Evolutionary conservation across 441 rosid genomes (phyloP).

Genomic region (Omphalea diandra): DNA sequence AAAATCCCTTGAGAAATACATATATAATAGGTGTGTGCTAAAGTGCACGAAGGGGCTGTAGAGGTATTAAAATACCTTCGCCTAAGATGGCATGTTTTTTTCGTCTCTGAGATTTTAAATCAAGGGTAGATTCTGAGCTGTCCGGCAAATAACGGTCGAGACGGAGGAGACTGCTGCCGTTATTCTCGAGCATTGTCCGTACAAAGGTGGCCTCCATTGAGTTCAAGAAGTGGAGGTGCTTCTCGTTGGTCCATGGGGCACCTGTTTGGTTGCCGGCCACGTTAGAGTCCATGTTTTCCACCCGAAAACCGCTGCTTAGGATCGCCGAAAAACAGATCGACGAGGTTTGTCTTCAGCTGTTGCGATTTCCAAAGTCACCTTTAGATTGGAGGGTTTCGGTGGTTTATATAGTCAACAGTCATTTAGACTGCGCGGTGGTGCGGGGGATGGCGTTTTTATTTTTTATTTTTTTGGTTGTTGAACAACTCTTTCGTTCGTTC

Average conservation of each 20-base stretch:
- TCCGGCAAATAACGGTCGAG: conserved; percentile 62
- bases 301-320: background rate
- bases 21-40: too few relatives aligned
- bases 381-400: conserved; percentile 1
- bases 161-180: conserved; percentile 37
- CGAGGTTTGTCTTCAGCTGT: background rate
- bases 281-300: conserved; percentile 28
- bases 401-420: too few relatives aligned
- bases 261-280: background rate
- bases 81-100: conserved; percentile 35
- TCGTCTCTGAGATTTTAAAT: conserved; percentile 31
- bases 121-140: conserved; percentile 51
- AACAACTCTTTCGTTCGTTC: too few relatives aligned
- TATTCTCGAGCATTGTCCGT: conserved; percentile 38
- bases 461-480: too few relatives aligned
- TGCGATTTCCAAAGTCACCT: background rate
- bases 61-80: background rate
- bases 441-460: too few relatives aligned
- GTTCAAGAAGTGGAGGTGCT: conserved; percentile 48
- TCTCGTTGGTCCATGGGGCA: conserved; percentile 60
- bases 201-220: conserved; percentile 60
- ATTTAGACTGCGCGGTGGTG: conserved; percentile 4
- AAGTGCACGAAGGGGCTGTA: conserved; percentile 3
- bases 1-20: background rate
- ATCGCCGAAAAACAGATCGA: conserved; percentile 3